Conservation (phyloP, 2,329 filamentous ascomycete species). For the Xylaria sp. region DNA sequence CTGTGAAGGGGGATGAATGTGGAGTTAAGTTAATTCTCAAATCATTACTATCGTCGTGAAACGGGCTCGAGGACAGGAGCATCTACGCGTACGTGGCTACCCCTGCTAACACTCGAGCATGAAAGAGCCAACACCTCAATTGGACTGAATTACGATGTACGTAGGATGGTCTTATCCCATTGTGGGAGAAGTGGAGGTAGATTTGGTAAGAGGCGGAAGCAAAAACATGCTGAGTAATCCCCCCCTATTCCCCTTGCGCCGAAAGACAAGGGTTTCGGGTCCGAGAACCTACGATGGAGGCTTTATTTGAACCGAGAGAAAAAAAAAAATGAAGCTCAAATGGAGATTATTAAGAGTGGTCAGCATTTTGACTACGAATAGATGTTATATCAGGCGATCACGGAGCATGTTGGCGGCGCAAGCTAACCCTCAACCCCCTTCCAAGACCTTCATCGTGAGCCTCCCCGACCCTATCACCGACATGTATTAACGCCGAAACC, state of each 20-base stretch:
- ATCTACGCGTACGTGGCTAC: no score
- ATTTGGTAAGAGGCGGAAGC: slow-evolving; percentile 18
- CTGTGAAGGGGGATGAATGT: no score
- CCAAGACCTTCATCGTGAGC: slow-evolving; percentile 22
- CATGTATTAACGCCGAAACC: not conserved
- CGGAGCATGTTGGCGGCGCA: not conserved
- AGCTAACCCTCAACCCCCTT: not conserved
- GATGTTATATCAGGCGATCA: not conserved
- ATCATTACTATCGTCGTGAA: no score
- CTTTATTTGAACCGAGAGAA: not conserved
- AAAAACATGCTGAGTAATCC: not conserved
- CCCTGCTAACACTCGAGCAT: no score
- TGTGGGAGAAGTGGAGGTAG: not conserved
- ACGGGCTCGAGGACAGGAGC: no score
- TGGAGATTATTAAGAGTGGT: not conserved
- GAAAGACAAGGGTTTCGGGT: no score
- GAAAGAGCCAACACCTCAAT: no score
- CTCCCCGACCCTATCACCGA: not conserved
- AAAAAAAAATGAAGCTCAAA: not conserved
- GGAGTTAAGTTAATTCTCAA: no score
- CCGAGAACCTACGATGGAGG: not conserved
- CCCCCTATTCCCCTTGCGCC: not conserved
- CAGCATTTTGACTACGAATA: not conserved
- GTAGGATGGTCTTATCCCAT: no score
- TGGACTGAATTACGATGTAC: no score